A percentile compares a stretch with the other conserved stretches of the same genome.
Conservation (phyloP, 805 yeast species). For the Scheffersomyces amazonensis region DNA sequence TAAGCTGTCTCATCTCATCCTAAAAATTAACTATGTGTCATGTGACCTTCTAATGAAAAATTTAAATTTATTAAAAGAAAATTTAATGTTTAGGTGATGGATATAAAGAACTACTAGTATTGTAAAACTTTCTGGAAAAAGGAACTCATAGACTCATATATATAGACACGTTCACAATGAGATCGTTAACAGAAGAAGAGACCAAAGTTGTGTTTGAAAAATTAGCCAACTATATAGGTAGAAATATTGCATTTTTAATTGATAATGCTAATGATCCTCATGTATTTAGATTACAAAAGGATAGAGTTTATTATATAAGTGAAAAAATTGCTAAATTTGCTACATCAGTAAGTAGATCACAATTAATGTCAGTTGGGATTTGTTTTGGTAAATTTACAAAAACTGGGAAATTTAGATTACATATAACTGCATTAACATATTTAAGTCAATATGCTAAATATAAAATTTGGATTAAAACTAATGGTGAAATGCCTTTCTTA, state of each 20-base stretch:
- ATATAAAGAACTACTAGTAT: no score
- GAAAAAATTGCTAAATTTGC: slow-evolving; percentile 83
- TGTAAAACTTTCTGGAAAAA: no score
- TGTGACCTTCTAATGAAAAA: no score
- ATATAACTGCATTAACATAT: slow-evolving; percentile 84
- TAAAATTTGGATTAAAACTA: slow-evolving; percentile 93
- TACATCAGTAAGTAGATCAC: slow-evolving; percentile 83
- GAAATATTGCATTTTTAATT: slow-evolving; percentile 84
- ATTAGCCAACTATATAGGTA: slow-evolving; percentile 94
- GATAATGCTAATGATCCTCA: slow-evolving; percentile 86
- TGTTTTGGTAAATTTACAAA: slow-evolving; percentile 97
- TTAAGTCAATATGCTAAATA: slow-evolving; percentile 86
- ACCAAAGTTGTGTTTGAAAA: slow-evolving; percentile 95
- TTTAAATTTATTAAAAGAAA: no score
- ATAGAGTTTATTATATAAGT: slow-evolving; percentile 89
- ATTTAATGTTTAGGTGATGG: no score
- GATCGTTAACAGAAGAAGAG: slow-evolving; percentile 95
- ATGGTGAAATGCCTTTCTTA: slow-evolving; percentile 97
- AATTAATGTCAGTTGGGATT: slow-evolving; percentile 87
- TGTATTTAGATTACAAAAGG: slow-evolving; percentile 94
- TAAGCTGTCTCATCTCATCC: no score
- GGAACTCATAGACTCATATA: neutral
- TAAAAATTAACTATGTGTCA: no score
- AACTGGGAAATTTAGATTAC: slow-evolving; percentile 94
- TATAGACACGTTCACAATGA: slow-evolving; percentile 47